Evolutionary conservation across 106 monocot genomes (phyloP).

Genomic region (Xerophyta viscosa): DNA sequence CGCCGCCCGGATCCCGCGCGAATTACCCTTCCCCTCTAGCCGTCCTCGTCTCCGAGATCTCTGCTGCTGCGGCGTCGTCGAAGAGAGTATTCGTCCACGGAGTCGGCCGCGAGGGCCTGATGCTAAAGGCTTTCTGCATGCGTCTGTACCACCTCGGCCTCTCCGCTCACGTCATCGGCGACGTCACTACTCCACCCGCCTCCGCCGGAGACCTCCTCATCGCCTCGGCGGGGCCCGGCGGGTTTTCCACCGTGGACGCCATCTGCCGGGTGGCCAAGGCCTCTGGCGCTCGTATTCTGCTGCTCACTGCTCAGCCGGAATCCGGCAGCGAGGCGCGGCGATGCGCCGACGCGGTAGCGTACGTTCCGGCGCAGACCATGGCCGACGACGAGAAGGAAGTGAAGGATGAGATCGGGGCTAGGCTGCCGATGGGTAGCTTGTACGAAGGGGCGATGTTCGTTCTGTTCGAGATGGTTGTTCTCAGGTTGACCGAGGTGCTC

Average conservation of each 20-base stretch:
- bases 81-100: conserved; percentile 62
- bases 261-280: conserved; percentile 61
- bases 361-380: conserved; percentile 77
- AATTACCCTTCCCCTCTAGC: conserved; percentile 27
- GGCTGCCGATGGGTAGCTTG: conserved; percentile 81
- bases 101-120: conserved; percentile 88
- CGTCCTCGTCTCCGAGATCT: conserved; percentile 48
- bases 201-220: conserved; percentile 71
- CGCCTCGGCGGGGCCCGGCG: conserved; percentile 81
- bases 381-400: conserved; percentile 55
- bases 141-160: conserved; percentile 94
- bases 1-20: too few species aligned
- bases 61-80: conserved; percentile 13
- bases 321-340: conserved; percentile 34
- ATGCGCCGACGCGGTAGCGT: conserved; percentile 48
- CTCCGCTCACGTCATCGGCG: conserved; percentile 59
- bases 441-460: conserved; percentile 95
- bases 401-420: conserved; percentile 4
- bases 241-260: conserved; percentile 87
- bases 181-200: conserved; percentile 83
- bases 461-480: conserved; percentile 86
- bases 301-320: conserved; percentile 63
- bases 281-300: conserved; percentile 45
- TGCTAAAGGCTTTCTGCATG: conserved; percentile 88
- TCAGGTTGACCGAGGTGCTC: conserved; percentile 36